These are phyloP conservation scores for Globisporangium alternatum DNA, from an alignment of 352 stramenopile genomes.

Conservation along the genomic window DNA sequence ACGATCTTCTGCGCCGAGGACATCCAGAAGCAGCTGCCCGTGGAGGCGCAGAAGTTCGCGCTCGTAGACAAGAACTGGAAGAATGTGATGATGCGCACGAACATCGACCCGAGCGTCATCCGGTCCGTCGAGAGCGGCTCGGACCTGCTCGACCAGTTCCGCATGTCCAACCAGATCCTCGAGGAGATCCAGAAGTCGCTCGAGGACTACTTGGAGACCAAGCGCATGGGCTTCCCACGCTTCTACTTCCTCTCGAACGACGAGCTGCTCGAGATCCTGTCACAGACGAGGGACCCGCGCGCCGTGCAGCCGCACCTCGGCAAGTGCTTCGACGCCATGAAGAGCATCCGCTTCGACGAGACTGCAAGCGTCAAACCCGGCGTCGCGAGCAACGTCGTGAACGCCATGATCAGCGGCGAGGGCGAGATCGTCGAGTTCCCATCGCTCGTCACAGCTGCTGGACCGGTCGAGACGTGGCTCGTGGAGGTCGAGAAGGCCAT, in stretches of 20 bases:
- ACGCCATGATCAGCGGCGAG: constrained; percentile 83
- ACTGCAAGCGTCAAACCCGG: constrained; percentile 21
- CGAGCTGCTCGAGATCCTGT: constrained; percentile 90
- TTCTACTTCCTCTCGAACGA: constrained; percentile 94
- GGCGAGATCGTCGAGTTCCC: constrained; percentile 84
- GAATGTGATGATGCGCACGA: constrained; percentile 76
- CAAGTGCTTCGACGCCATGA: constrained; percentile 93
- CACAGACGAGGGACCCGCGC: constrained; percentile 85
- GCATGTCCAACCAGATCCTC: constrained; percentile 79
- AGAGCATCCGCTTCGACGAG: constrained; percentile 87
- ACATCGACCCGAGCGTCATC: constrained; percentile 73
- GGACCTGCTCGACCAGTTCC: constrained; percentile 81
- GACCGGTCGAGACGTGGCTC: constrained; percentile 87
- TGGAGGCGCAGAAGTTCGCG: constrained; percentile 84
- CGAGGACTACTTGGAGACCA: constrained; percentile 92
- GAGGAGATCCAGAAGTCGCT: constrained; percentile 92
- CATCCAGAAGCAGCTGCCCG: constrained; percentile 85
- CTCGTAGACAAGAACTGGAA: constrained; percentile 88
- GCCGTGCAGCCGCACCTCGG: constrained; percentile 89
- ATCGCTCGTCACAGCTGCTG: constrained; percentile 69
- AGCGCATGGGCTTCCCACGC: constrained; percentile 89
- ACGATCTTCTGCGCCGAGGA: constrained; percentile 89
- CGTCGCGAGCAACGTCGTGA: constrained; percentile 50
- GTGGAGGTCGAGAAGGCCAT: constrained; percentile 88
- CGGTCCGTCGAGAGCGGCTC: constrained; percentile 66